A percentile compares a stretch with the other conserved stretches of the same genome.
These are phyloP conservation scores for Corrigiola litoralis DNA, from an alignment of 179 eudicot species.

Conservation along the genomic window DNA sequence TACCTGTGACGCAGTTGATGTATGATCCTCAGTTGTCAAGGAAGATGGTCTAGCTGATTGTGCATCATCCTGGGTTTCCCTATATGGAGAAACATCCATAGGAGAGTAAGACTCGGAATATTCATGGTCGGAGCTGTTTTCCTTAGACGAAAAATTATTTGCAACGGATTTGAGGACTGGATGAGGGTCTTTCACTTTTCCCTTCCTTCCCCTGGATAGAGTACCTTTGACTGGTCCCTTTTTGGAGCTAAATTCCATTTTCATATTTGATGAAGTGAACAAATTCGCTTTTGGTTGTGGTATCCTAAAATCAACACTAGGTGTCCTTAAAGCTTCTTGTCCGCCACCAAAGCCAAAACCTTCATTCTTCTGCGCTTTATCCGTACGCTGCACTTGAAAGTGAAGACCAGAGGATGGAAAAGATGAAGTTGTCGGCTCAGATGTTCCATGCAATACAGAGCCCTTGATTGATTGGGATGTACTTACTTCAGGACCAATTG, in stretches of 20 bases:
- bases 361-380: constrained; percentile 24
- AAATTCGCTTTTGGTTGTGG: constrained; percentile 19
- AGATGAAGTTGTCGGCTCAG: constrained; percentile 15
- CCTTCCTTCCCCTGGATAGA: constrained; percentile 23
- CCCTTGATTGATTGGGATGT: constrained; percentile 8
- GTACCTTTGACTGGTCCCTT: constrained; percentile 28
- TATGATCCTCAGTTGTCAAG: constrained; percentile 35
- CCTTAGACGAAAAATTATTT: constrained; percentile 22
- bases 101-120: constrained; percentile 41
- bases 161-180: constrained; percentile 14
- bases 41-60: constrained; percentile 40
- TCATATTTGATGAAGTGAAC: constrained; percentile 21
- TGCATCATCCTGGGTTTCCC: constrained; percentile 28
- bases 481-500: background rate
- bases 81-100: constrained; percentile 39
- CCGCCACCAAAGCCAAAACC: constrained; percentile 26
- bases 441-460: background rate
- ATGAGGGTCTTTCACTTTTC: constrained; percentile 32
- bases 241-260: constrained; percentile 24
- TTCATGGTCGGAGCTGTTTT: constrained; percentile 24
- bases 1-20: constrained; percentile 13
- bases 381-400: constrained; percentile 21
- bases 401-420: constrained; percentile 14
- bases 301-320: constrained; percentile 30
- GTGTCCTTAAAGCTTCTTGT: constrained; percentile 20